Evolutionary conservation across 75 land plant genomes (phyloP), one percentile per base, ranked within the genome.

Genomic region (Sequoia sempervirens): DNA sequence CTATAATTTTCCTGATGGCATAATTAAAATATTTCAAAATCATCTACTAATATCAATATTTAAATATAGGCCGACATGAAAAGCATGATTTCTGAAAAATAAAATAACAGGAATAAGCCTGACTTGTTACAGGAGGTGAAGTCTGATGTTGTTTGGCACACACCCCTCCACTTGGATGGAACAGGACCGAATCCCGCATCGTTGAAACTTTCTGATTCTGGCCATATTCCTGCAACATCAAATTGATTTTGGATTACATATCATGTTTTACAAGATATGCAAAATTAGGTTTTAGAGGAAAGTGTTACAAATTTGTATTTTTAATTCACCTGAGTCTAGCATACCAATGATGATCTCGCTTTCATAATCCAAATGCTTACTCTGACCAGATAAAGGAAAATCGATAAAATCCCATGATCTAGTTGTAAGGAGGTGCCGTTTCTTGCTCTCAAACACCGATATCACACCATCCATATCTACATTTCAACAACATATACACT

Each of bases 91-190:
- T 47, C 46, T 45, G 7, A 45, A 45, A 45, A 47, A 47, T 47
- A 1, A 47, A 0, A 40, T 5, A 28, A 9, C 17, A 40, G 17
- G 9, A 76, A 26, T 20, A 76, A 17, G 20, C 43, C 52, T 64
- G 28, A 64, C 68, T 64, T 64, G 68, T 64, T 64, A 26, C 68
- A 64, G 68, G n/a, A 13, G 28, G 68, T 20, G 11, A 72, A 83
- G 34, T 28, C 28, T 18, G 79, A 83, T 75, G 28, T 43, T 20
- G 30, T 70, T 41, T 20, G 68, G 68, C 68, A 64, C 1, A 26
- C 68, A 26, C 68, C 68, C 26, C 78, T 89, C 90, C 90, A 89
- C 56, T 83, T 80, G 37, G 66, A 26, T n/a, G 90, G 90, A 53
- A 86, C 32, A 37, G 83, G 83, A 3, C 80, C 80, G 40, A 84